Base-by-base conservation (phyloP, 768 basidiomycete species). In the Rhodotorula taiwanensis region DNA sequence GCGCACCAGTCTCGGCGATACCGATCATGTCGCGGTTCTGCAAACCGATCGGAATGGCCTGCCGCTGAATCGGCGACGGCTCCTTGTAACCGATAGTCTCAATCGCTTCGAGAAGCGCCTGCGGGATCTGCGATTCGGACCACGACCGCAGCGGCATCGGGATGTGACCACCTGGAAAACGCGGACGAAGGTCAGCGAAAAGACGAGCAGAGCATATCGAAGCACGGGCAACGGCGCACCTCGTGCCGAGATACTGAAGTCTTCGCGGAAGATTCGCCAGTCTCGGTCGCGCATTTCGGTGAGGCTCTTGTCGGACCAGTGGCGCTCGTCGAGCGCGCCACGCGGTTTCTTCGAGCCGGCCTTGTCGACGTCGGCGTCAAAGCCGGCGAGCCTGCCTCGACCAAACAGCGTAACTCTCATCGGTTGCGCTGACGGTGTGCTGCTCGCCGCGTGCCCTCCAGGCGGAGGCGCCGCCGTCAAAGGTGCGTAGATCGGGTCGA, bases 191-290 rank as follows among this genome's bases (percentile, higher is more conserved):
- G 44, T 41, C 43, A 55, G 53, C n/a, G n/a, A n/a, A n/a, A n/a
- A n/a, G n/a, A n/a, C n/a, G n/a, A n/a, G n/a, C n/a, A n/a, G n/a
- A n/a, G n/a, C n/a, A n/a, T n/a, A n/a, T n/a, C n/a, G n/a, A n/a
- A n/a, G n/a, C n/a, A n/a, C n/a, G n/a, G n/a, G n/a, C n/a, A n/a
- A 16, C 10, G 64, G 74, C 80, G 31, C 54, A 86, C 93, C 94
- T 76, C 93, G 78, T 2, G 93, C 86, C 61, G 89, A 84, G 62
- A 99, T 99, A 72, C 86, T 93, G 78, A 94, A 99, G 77, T 99
- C 95, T 76, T 98, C 95, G 65, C 93, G 80, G 79, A 99, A 98
- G 75, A 99, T 99, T 72, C 95, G 84, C 95, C 95, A 99, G 75
- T 99, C 95, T 52, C 95, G 81, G 72, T 98, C 95, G 74, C 87